Conservation (phyloP, 2,329 filamentous ascomycete genomes). For the Pyrenophora graminea region DNA sequence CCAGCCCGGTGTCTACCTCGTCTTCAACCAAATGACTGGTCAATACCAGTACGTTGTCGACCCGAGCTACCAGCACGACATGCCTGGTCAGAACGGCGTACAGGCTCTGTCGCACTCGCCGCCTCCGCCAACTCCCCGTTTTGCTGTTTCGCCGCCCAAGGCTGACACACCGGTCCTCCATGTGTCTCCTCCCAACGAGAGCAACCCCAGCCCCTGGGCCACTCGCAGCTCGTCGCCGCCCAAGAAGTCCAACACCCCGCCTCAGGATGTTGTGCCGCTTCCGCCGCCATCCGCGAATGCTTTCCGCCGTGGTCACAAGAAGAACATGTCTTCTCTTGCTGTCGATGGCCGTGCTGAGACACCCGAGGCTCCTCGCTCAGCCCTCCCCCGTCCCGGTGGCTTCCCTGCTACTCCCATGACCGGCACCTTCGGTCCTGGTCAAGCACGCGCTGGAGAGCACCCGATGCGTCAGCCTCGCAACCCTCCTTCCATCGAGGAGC, state of each 20-base stretch:
- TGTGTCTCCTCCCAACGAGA: slow-evolving; percentile 75
- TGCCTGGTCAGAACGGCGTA: slow-evolving; percentile 20
- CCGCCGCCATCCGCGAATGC: slow-evolving; percentile 88
- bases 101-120: slow-evolving; percentile 53
- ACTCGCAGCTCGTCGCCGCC: slow-evolving; percentile 68
- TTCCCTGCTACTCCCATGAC: slow-evolving; percentile 81
- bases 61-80: slow-evolving; percentile 58
- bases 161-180: slow-evolving; percentile 65
- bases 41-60: slow-evolving; percentile 83
- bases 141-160: slow-evolving; percentile 45
- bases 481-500: slow-evolving; percentile 88
- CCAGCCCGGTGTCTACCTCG: slow-evolving; percentile 77
- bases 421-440: slow-evolving; percentile 88
- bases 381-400: slow-evolving; percentile 57
- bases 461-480: slow-evolving; percentile 90
- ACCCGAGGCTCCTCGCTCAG: slow-evolving; percentile 71
- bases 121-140: slow-evolving; percentile 51
- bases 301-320: slow-evolving; percentile 93
- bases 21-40: slow-evolving; percentile 84
- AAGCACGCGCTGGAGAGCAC: slow-evolving; percentile 91
- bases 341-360: slow-evolving; percentile 61
- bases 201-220: slow-evolving; percentile 56
- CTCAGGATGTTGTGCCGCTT: slow-evolving; percentile 71
- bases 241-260: slow-evolving; percentile 68
- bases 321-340: slow-evolving; percentile 72